Base-by-base conservation (phyloP, 139 green algal genomes). In the Edaphochlamys debaryana region DNA sequence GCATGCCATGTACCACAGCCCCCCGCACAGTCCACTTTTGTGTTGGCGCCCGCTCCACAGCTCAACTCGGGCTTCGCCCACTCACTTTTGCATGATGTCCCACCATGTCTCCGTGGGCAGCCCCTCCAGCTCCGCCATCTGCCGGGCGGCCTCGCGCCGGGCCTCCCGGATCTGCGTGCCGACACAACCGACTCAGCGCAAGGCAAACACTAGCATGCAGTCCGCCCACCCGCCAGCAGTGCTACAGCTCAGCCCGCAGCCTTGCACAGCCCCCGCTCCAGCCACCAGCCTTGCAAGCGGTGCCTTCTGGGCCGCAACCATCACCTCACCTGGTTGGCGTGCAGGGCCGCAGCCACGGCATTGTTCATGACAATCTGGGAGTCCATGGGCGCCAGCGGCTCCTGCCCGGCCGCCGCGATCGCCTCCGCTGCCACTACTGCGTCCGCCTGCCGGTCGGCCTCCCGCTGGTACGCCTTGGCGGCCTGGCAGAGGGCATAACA, bases 1-100 rank as follows among this genome's bases (percentile, higher is more conserved):
- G n/a, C n/a, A n/a, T n/a, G n/a, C n/a, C n/a, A n/a, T n/a, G n/a
- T n/a, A n/a, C n/a, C n/a, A n/a, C n/a, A n/a, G n/a, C n/a, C n/a
- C n/a, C n/a, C n/a, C n/a, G n/a, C n/a, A n/a, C n/a, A n/a, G n/a
- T n/a, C n/a, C n/a, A n/a, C n/a, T n/a, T n/a, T n/a, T n/a, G n/a
- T n/a, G n/a, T n/a, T n/a, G n/a, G n/a, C n/a, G n/a, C n/a, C n/a
- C n/a, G n/a, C n/a, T n/a, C n/a, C n/a, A n/a, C n/a, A n/a, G n/a
- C n/a, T n/a, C n/a, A n/a, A n/a, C n/a, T n/a, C n/a, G n/a, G n/a
- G n/a, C n/a, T n/a, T n/a, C n/a, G n/a, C 45, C 9, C 3, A 72
- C 75, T 71, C 75, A 81, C 75, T 71, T 81, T 34, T 81, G 75
- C 75, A 81, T 81, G 60, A 81, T 81, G 75, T 81, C 75, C 75